phyloP scores from a whole-genome alignment of 2,329 filamentous ascomycete genomes.

The Lecanosticta acicola region DNA sequence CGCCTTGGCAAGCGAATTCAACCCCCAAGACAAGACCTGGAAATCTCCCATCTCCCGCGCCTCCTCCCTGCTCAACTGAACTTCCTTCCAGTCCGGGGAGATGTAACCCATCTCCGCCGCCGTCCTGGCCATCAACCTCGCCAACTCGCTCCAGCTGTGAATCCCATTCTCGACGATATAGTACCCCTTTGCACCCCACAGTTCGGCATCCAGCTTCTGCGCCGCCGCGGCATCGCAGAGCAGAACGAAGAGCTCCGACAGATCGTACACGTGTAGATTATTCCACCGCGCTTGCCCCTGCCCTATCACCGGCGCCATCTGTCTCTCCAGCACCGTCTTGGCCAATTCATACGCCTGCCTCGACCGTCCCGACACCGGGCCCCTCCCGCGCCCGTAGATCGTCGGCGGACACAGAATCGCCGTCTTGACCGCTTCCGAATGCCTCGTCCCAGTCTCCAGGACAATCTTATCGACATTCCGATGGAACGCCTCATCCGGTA shows the following conservation, averaged over 20 bases:
- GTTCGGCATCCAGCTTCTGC: conserved; percentile 34
- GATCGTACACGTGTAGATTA: conserved; percentile 57
- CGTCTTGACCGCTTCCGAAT: conserved; percentile 50
- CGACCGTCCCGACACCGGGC: conserved; percentile 50
- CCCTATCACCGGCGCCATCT: conserved; percentile 53
- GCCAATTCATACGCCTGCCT: conserved; percentile 56
- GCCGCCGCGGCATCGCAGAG: conserved; percentile 37
- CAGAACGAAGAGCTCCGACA: conserved; percentile 50
- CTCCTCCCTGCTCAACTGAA: background rate
- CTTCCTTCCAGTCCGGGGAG: conserved; percentile 4
- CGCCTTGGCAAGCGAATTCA: no score
- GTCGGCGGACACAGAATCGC: conserved; percentile 63
- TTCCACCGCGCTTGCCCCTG: conserved; percentile 51
- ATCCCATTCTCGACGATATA: conserved; percentile 61
- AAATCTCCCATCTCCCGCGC: background rate
- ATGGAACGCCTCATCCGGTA: conserved; percentile 57
- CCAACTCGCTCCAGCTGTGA: conserved; percentile 50
- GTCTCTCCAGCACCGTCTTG: conserved; percentile 46
- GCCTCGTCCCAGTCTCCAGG: conserved; percentile 43
- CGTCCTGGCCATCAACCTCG: conserved; percentile 14
- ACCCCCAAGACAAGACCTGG: background rate
- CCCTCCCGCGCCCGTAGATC: conserved; percentile 41
- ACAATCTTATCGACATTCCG: conserved; percentile 66
- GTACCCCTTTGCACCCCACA: conserved; percentile 60
- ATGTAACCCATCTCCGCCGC: conserved; percentile 43